phyloP scores from a whole-genome alignment of 1,139 yeast species.

The Meyerozyma elateridarum region DNA sequence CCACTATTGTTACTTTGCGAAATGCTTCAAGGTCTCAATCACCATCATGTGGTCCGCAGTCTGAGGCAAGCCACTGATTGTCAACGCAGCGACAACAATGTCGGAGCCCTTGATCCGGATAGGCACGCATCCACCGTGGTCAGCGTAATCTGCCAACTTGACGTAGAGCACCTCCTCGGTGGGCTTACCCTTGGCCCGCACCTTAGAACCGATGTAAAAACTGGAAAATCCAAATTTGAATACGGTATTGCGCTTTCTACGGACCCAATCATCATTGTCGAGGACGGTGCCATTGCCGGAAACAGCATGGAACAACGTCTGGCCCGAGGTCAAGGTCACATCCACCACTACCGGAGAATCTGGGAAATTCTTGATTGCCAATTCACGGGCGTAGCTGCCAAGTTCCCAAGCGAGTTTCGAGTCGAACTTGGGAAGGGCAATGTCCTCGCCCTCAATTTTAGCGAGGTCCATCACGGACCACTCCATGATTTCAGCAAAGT shows the following conservation, averaged over 20 bases:
- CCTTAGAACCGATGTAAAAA: slow-evolving; percentile 49
- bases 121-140: slow-evolving; percentile 64
- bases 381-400: slow-evolving; percentile 29
- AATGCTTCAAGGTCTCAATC: slow-evolving; percentile 16
- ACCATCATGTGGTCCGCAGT: slow-evolving; percentile 43
- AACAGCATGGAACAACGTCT: slow-evolving; percentile 48
- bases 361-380: slow-evolving; percentile 19
- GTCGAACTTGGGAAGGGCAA: slow-evolving; percentile 22
- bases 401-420: slow-evolving; percentile 33
- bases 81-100: slow-evolving; percentile 48
- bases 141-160: slow-evolving; percentile 45
- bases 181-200: slow-evolving; percentile 23
- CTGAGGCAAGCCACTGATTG: slow-evolving; percentile 56
- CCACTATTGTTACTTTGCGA: too few species aligned
- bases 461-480: too few species aligned
- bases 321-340: slow-evolving; percentile 46
- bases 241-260: slow-evolving; percentile 49
- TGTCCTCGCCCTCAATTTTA: slow-evolving; percentile 7
- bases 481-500: too few species aligned
- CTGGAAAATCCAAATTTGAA: slow-evolving; percentile 50
- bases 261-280: slow-evolving; percentile 60
- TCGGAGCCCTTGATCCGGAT: slow-evolving; percentile 40
- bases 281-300: slow-evolving; percentile 37
- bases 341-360: slow-evolving; percentile 44
- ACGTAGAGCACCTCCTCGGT: slow-evolving; percentile 39